These are phyloP conservation scores for Cymodocea nodosa DNA, from an alignment of 116 monocot genomes.

Conservation along the genomic window DNA sequence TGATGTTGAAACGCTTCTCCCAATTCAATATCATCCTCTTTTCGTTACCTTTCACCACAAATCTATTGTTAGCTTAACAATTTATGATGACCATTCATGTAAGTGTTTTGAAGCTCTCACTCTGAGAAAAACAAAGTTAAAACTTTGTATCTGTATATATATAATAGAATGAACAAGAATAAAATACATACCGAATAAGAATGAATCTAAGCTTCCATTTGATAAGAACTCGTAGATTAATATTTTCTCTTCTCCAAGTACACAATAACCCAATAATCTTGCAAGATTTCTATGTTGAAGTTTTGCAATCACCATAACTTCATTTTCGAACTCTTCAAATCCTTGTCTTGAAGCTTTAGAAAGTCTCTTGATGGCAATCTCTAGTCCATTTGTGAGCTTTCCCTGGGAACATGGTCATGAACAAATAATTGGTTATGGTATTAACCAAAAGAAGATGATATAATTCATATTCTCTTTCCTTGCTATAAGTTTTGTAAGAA, in stretches of 20 bases:
- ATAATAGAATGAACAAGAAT: no score
- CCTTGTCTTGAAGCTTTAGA: constrained; percentile 25
- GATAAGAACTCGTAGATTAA: constrained; percentile 3
- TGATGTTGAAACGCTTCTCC: constrained; percentile 12
- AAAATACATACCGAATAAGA: constrained; percentile 16
- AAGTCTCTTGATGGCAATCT: constrained; percentile 39
- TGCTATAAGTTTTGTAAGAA: no score
- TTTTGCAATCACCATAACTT: constrained; percentile 27
- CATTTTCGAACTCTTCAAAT: constrained; percentile 24
- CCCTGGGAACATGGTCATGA: constrained; percentile 7
- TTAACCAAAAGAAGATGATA: no score
- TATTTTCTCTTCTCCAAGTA: constrained; percentile 20
- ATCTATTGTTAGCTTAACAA: neutral
- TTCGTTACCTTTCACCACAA: neutral
- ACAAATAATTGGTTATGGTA: no score
- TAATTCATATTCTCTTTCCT: no score
- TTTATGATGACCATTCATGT: no score
- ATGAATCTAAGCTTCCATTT: constrained; percentile 26
- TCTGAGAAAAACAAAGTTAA: no score
- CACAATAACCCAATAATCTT: constrained; percentile 22
- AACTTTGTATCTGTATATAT: no score
- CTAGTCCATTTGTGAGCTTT: constrained; percentile 10
- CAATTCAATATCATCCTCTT: constrained; percentile 7
- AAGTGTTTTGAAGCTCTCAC: no score
- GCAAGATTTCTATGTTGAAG: constrained; percentile 38